phyloP scores from a whole-genome alignment of 2,329 filamentous ascomycete genomes.

The Tolypocladium capitatum region DNA sequence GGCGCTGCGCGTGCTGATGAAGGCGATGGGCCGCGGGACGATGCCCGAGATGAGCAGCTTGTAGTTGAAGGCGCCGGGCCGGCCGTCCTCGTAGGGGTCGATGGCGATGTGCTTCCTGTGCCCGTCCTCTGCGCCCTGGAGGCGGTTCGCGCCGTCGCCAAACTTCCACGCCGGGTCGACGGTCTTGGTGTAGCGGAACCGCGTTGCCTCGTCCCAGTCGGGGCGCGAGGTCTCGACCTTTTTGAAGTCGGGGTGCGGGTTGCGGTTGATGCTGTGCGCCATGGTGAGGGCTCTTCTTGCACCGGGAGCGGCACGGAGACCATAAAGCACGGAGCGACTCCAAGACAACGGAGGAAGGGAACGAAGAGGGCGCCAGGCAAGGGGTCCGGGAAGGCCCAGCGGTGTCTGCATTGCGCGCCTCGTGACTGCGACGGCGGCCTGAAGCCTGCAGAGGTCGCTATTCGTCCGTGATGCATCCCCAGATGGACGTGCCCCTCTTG shows the following conservation, averaged over 20 bases:
- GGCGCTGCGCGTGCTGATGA: constrained; percentile 39
- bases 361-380: background rate
- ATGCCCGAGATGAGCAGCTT: constrained; percentile 79
- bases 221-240: constrained; percentile 53
- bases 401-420: no score
- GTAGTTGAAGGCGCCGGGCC: constrained; percentile 65
- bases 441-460: background rate
- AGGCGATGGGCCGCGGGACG: constrained; percentile 67
- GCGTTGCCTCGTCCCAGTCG: constrained; percentile 35
- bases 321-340: background rate
- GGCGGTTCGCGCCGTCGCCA: constrained; percentile 51
- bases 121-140: constrained; percentile 11
- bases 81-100: constrained; percentile 62
- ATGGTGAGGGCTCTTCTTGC: constrained; percentile 9
- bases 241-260: constrained; percentile 66
- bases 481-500: no score
- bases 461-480: no score
- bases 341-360: background rate
- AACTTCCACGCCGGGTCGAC: constrained; percentile 51
- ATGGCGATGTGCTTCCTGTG: constrained; percentile 54
- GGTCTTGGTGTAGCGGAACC: constrained; percentile 48
- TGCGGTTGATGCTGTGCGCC: constrained; percentile 32
- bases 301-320: background rate
- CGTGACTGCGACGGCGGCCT: no score
- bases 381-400: background rate